These are phyloP conservation scores for Salix arbutifolia DNA, from an alignment of 345 rosid species.

Conservation along the genomic window DNA sequence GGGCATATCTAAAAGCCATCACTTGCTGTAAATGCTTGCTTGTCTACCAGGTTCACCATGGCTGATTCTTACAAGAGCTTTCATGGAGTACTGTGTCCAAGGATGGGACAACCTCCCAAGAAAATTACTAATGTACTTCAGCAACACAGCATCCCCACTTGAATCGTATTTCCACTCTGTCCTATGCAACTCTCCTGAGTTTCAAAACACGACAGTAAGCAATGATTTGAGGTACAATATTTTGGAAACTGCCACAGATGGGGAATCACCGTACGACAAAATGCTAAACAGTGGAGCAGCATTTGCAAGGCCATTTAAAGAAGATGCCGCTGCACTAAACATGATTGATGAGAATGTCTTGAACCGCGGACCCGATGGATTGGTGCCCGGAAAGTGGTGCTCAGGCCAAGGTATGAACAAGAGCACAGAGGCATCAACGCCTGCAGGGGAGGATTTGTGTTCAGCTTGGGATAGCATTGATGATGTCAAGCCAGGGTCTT, in stretches of 20 bases:
- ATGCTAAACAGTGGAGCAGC: slow-evolving; percentile 22
- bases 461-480: slow-evolving; percentile 20
- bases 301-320: slow-evolving; percentile 29
- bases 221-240: slow-evolving; percentile 19
- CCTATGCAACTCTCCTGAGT: slow-evolving; percentile 38
- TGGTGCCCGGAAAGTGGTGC: slow-evolving; percentile 34
- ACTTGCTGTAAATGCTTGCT: background rate
- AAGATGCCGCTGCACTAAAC: slow-evolving; percentile 10
- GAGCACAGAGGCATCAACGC: background rate
- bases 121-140: slow-evolving; percentile 35
- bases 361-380: slow-evolving; percentile 7
- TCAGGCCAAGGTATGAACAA: background rate
- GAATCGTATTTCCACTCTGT: slow-evolving; percentile 38
- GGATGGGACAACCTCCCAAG: slow-evolving; percentile 41
- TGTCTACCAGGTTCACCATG: slow-evolving; percentile 33
- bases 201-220: slow-evolving; percentile 25
- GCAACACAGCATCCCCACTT: slow-evolving; percentile 26
- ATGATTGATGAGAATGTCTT: slow-evolving; percentile 21
- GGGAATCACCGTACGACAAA: slow-evolving; percentile 3
- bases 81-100: slow-evolving; percentile 30
- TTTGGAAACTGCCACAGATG: background rate
- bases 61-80: slow-evolving; percentile 29
- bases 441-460: slow-evolving; percentile 12
- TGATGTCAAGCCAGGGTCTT: slow-evolving; percentile 17
- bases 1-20: background rate